These are phyloP conservation scores for Apophysomyces variabilis DNA, from an alignment of 371 early-diverging fungal genomes.

Conservation along the genomic window DNA sequence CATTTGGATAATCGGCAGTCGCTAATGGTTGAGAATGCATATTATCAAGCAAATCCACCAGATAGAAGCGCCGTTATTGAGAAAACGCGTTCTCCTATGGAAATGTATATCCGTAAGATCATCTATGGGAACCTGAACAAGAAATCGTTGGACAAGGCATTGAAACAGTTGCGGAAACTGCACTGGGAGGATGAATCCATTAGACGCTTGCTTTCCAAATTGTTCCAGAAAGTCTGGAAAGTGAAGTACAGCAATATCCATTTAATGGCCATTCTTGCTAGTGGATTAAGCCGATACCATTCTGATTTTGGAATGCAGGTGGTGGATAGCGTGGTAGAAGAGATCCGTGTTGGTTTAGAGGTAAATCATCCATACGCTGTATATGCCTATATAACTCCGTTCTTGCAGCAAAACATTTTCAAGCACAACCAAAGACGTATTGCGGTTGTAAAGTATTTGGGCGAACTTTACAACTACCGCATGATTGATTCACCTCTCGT, in stretches of 20 bases:
- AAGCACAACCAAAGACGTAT: constrained; percentile 90
- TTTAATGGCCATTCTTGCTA: constrained; percentile 80
- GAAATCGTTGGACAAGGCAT: constrained; percentile 67
- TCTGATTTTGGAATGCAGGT: constrained; percentile 86
- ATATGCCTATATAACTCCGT: constrained; percentile 5
- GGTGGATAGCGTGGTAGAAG: constrained; percentile 88
- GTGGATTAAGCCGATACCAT: constrained; percentile 79
- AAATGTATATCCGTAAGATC: constrained; percentile 86
- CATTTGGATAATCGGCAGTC: constrained; percentile 84
- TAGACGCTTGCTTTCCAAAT: constrained; percentile 41
- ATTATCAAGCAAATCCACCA: constrained; percentile 89
- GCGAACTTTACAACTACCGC: constrained; percentile 89
- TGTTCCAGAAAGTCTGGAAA: constrained; percentile 92
- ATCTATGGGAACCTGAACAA: constrained; percentile 80
- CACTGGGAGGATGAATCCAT: constrained; percentile 80
- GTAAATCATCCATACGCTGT: constrained; percentile 24
- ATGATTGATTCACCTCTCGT: constrained; percentile 82
- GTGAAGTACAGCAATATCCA: constrained; percentile 88
- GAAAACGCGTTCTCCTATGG: constrained; percentile 76
- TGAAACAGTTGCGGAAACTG: constrained; percentile 82
- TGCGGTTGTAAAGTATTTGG: constrained; percentile 82
- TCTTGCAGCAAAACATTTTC: constrained; percentile 73
- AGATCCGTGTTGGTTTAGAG: constrained; percentile 89
- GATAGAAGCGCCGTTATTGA: constrained; percentile 61
- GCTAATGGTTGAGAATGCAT: constrained; percentile 94